A percentile compares a stretch with the other conserved stretches of the same genome.
These are phyloP conservation scores for Arbutus unedo DNA, from an alignment of 148 eudicot genomes.

Conservation along the genomic window DNA sequence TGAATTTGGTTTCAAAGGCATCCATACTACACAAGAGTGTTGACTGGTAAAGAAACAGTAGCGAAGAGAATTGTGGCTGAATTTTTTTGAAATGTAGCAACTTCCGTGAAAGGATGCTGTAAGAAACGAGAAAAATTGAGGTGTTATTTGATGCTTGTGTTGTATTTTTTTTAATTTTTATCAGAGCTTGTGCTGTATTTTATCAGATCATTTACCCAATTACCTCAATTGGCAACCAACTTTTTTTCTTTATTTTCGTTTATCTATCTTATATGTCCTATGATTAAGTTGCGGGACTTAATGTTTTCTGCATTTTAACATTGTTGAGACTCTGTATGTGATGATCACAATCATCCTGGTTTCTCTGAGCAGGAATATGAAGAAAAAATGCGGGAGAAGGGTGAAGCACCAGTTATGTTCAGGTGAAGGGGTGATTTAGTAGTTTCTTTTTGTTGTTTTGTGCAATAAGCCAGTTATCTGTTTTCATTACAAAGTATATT, in stretches of 20 bases:
- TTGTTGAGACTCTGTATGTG: conserved; percentile 3
- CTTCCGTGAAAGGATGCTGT: conserved; percentile 1
- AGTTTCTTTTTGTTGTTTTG: conserved; percentile 7
- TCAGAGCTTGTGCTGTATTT: background rate
- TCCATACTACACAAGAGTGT: background rate
- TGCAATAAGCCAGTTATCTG: background rate
- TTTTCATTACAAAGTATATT: conserved; percentile 15
- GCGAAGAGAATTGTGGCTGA: background rate
- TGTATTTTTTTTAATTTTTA: background rate
- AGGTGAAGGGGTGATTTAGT: conserved; percentile 44
- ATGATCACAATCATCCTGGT: conserved; percentile 20
- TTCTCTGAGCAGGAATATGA: conserved; percentile 77
- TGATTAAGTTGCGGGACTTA: background rate
- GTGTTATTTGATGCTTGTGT: background rate
- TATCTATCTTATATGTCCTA: background rate
- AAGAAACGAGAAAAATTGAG: background rate
- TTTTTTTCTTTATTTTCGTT: background rate
- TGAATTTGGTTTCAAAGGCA: conserved; percentile 3
- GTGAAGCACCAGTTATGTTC: conserved; percentile 96
- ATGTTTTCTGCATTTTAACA: background rate
- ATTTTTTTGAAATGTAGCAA: background rate
- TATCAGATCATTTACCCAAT: background rate
- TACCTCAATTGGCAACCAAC: background rate
- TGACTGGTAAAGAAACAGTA: background rate
- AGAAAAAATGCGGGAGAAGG: conserved; percentile 85